These are phyloP conservation scores for Salvia hispanica DNA, from an alignment of 257 asterid species.

Conservation along the genomic window DNA sequence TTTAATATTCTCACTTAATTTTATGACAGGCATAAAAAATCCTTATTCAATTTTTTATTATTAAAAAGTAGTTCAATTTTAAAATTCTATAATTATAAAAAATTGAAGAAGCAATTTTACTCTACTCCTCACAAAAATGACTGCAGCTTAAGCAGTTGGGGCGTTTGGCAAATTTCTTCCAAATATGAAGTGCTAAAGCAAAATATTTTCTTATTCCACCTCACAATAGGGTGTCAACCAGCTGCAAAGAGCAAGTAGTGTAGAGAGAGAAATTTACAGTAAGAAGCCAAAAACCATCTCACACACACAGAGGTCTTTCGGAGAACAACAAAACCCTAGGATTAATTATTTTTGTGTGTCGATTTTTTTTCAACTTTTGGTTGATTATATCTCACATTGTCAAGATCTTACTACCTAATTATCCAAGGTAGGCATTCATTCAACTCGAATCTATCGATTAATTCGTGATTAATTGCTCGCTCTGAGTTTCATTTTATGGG, in stretches of 20 bases:
- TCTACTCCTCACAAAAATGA: too few relatives aligned
- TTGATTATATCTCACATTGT: slow-evolving; percentile 43
- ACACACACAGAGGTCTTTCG: slow-evolving; percentile 16
- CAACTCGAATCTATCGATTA: slow-evolving; percentile 25
- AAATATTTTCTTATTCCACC: neutral
- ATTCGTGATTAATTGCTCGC: slow-evolving; percentile 14
- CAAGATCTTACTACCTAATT: slow-evolving; percentile 42
- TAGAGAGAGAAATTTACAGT: slow-evolving; percentile 36
- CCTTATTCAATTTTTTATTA: too few relatives aligned
- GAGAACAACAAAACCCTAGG: slow-evolving; percentile 36
- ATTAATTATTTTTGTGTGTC: slow-evolving; percentile 29
- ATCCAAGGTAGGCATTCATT: slow-evolving; percentile 46
- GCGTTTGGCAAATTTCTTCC: too few relatives aligned
- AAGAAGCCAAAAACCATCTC: slow-evolving; percentile 27
- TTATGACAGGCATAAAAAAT: too few relatives aligned
- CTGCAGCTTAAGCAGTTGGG: too few relatives aligned
- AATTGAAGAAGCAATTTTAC: too few relatives aligned
- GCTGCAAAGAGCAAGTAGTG: slow-evolving; percentile 28
- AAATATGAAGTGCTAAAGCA: neutral
- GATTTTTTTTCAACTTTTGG: slow-evolving; percentile 21
- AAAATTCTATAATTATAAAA: too few relatives aligned
- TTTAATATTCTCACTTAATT: too few relatives aligned
- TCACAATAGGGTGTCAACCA: slow-evolving; percentile 36
- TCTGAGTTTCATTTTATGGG: slow-evolving; percentile 22
- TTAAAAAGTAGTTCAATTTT: too few relatives aligned